phyloP scores from a whole-genome alignment of 2,329 filamentous ascomycete species.

The Ascochyta clinopodiicola region DNA sequence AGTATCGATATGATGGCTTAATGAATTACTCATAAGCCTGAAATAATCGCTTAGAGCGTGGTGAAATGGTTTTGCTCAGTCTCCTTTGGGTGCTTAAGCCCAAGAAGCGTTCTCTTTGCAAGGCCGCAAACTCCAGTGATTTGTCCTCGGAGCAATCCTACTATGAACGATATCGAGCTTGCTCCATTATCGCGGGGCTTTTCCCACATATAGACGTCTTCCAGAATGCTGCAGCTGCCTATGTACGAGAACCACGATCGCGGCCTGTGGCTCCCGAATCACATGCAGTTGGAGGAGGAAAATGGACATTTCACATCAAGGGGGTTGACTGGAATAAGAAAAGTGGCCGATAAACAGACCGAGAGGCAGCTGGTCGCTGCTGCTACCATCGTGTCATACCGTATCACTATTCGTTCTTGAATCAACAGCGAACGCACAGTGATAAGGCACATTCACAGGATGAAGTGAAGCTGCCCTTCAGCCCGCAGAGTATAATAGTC shows the following conservation, averaged over 20 bases:
- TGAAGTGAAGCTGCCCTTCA: not conserved
- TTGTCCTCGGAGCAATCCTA: not conserved
- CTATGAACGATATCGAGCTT: not conserved
- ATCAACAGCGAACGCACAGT: not conserved
- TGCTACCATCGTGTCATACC: not conserved
- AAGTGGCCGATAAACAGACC: not conserved
- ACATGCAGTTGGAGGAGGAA: not conserved
- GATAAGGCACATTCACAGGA: not conserved
- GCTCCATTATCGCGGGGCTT: not conserved
- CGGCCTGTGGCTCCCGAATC: not conserved
- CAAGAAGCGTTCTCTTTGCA: not conserved
- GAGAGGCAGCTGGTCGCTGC: not conserved
- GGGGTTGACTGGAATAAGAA: not conserved
- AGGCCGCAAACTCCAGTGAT: not conserved
- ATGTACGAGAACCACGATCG: not conserved
- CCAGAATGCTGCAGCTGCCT: not conserved
- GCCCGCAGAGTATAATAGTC: not conserved
- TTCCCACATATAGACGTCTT: not conserved
- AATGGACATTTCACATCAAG: slow-evolving; percentile 4
- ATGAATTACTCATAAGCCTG: not conserved
- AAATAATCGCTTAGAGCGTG: not conserved
- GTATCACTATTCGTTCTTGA: not conserved
- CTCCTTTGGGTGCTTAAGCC: no score
- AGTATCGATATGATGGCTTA: not conserved
- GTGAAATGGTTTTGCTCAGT: not conserved